Base-by-base conservation (phyloP, 768 basidiomycete species). In the Tephrocybe sp. region DNA sequence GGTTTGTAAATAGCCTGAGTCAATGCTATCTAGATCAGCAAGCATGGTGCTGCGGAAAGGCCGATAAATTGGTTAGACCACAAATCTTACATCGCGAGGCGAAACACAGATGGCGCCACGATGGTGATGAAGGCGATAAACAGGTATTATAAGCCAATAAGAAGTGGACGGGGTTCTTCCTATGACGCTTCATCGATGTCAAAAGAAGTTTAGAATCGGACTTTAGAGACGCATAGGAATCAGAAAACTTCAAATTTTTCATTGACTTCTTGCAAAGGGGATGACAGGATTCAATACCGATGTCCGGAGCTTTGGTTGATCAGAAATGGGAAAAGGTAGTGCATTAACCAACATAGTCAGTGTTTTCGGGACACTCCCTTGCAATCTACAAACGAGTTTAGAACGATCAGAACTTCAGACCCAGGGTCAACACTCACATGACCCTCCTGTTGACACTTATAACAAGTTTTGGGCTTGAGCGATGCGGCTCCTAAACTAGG, bases 371-470 rank as follows among this genome's bases (percentile, higher is more conserved):
- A 65, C 84, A 86, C 43, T 85, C 83, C 66, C 81, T 75, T 36
- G 83, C 82, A 61, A 86, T 83, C 83, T 86, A 51, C 18, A 36
- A 57, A 25, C 43, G 6, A 38, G 31, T 40, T 51, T 59, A 22
- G 56, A 46, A 19, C 30, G 47, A 43, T 34, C 16, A 47, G 28
- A 42, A 24, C 28, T 36, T 7, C n/a, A n/a, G n/a, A 7, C 37
- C 16, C 35, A 31, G 34, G 18, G 5, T 21, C 36, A 12, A 40
- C 22, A 74, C 88, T 67, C 64, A 92, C 90, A 73, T 93, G 90
- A 55, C 91, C 91, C 66, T 89, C 87, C 65, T 85, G 82, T 63
- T 89, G 86, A 61, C 92, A 93, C 62, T 89, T 92, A 72, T 89
- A 93, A 65, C 91, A 93, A 44, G 87, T 89, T 74, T 87, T 92